Base-by-base conservation (phyloP, 768 basidiomycete genomes). In the Termitomyces sp. region DNA sequence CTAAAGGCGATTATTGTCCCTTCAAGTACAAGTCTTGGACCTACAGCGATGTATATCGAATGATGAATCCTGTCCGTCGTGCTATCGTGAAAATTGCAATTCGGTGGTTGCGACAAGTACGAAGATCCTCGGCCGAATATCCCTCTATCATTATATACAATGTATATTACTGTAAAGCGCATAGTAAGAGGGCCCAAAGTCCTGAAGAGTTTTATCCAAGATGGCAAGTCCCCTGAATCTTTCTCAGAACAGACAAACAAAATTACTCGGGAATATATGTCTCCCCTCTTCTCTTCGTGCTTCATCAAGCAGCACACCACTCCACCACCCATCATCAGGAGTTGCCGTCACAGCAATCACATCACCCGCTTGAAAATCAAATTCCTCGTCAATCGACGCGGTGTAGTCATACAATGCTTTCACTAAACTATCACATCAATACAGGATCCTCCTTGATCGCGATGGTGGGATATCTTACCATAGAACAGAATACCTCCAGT, bases 311-410 rank as follows among this genome's bases (percentile, higher is more conserved):
- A 93, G 70, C 67, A 90, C 87, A 20, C 96, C 96, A 63, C 87
- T 90, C 96, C 95, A 98, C 96, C 96, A 98, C 1, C 96, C 96
- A 68, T 97, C 95, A 66, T 94, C 94, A 9, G 94, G 94, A 18
- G 94, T 95, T 9, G 85, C 83, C 0, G 93, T 96, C 22, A 98
- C 95, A 1, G 95, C 95, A 63, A 98, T 97, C 61, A 97, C 88
- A 74, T 98, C 96, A n/a, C 90, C 92, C 13, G 85, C 74, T 68
- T 94, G 92, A 82, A 98, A 98, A 72, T 94, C 90, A 72, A 98
- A 98, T 72, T 98, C 96, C 66, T 95, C 93, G 2, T 89, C 83
- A 60, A 88, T 92, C 7, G 88, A 85, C 5, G 91, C 92, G 0
- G 75, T 75, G 68, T 94, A 95, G 72, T 94, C 89, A 66, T 92